phyloP scores from a whole-genome alignment of 345 rosid genomes.

The Salix purpurea region DNA sequence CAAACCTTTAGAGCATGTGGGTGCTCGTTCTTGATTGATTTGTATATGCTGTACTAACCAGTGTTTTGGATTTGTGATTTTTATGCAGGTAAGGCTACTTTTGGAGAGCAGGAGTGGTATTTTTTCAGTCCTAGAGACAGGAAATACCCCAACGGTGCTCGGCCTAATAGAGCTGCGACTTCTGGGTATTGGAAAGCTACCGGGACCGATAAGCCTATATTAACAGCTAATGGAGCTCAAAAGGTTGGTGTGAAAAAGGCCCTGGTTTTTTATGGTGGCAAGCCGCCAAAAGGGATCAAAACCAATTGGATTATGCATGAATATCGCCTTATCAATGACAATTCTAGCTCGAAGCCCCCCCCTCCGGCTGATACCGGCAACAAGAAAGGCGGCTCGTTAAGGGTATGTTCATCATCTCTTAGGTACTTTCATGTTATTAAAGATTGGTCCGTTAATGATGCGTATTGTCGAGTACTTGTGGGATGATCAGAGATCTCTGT shows the following conservation, averaged over 20 bases:
- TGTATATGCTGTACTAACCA: neutral
- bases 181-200: conserved; percentile 99
- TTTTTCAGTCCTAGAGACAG: conserved; percentile 93
- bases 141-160: conserved; percentile 93
- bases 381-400: conserved; percentile 48
- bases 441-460: neutral
- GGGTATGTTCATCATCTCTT: conserved; percentile 34
- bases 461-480: neutral
- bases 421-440: neutral
- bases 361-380: conserved; percentile 25
- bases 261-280: conserved; percentile 85
- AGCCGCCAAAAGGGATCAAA: conserved; percentile 97
- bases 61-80: neutral
- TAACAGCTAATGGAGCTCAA: conserved; percentile 53
- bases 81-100: conserved; percentile 64
- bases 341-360: conserved; percentile 32
- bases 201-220: conserved; percentile 90
- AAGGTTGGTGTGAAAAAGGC: conserved; percentile 93
- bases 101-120: conserved; percentile 97
- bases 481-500: neutral
- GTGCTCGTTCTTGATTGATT: neutral
- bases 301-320: conserved; percentile 99
- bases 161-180: conserved; percentile 94
- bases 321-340: conserved; percentile 56
- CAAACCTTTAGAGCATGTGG: neutral